Percentiles rank a stretch among this genome's conserved stretches.
phyloP scores from a whole-genome alignment of 2,329 filamentous ascomycete genomes.

The Thelonectria discophora region DNA sequence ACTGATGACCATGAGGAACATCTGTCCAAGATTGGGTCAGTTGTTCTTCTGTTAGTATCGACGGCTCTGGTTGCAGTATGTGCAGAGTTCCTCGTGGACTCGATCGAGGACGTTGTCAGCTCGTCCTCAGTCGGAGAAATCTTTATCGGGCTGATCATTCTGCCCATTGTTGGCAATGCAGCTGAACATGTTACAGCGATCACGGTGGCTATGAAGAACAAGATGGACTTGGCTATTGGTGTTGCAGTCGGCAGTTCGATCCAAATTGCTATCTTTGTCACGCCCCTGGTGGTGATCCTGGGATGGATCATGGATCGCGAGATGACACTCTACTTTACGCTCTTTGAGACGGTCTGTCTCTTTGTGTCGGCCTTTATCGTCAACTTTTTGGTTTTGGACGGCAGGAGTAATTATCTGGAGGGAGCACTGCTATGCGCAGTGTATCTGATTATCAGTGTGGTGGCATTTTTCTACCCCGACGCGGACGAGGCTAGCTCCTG shows the following conservation, averaged over 20 bases:
- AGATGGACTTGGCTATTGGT: slow-evolving; percentile 79
- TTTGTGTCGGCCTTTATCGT: slow-evolving; percentile 87
- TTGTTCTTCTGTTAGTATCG: slow-evolving; percentile 69
- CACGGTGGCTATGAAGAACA: slow-evolving; percentile 76
- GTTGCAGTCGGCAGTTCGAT: slow-evolving; percentile 77
- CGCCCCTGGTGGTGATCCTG: slow-evolving; percentile 74
- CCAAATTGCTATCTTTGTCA: slow-evolving; percentile 77
- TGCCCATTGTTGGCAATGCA: slow-evolving; percentile 78
- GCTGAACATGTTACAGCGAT: slow-evolving; percentile 78
- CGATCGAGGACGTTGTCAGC: slow-evolving; percentile 70
- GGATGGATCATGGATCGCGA: slow-evolving; percentile 74
- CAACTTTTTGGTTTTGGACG: slow-evolving; percentile 87
- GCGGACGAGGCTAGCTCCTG: slow-evolving; percentile 56
- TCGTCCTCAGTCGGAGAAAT: slow-evolving; percentile 67
- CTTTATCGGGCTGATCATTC: slow-evolving; percentile 76
- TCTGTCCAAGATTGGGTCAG: slow-evolving; percentile 63
- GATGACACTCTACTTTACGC: slow-evolving; percentile 86
- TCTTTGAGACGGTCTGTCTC: slow-evolving; percentile 88
- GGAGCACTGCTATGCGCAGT: slow-evolving; percentile 74
- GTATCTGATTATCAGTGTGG: slow-evolving; percentile 73
- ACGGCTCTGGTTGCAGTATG: slow-evolving; percentile 74
- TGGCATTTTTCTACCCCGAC: slow-evolving; percentile 72
- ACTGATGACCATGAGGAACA: slow-evolving; percentile 54
- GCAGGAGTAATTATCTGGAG: slow-evolving; percentile 87
- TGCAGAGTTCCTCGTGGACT: slow-evolving; percentile 75